Conservation (phyloP, 371 early-diverging fungal species). For the Mortierella polycephala region DNA sequence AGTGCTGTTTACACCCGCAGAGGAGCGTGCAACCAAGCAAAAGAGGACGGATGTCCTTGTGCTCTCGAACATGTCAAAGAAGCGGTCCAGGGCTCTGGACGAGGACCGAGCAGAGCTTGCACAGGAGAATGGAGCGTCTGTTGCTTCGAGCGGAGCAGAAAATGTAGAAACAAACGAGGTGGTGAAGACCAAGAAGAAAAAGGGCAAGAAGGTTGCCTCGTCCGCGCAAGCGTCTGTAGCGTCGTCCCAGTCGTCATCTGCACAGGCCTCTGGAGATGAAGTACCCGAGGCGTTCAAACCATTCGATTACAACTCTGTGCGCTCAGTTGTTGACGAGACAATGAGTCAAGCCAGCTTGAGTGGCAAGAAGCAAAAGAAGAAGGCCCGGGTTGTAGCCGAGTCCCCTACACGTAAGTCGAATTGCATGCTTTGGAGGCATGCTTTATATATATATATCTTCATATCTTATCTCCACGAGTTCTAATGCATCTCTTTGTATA, state of each 20-base stretch:
- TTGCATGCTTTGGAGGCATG: not conserved
- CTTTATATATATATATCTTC: not conserved
- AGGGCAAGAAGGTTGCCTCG: constrained; percentile 24
- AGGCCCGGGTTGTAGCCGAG: constrained; percentile 31
- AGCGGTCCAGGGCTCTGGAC: constrained; percentile 30
- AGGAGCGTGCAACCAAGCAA: constrained; percentile 54
- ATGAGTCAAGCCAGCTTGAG: constrained; percentile 18
- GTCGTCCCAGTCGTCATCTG: constrained; percentile 19
- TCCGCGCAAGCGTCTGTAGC: not conserved
- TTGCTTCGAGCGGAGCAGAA: not conserved
- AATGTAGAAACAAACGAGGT: constrained; percentile 8
- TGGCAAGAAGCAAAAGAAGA: constrained; percentile 37
- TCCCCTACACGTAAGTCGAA: constrained; percentile 28
- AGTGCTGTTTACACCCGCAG: constrained; percentile 40
- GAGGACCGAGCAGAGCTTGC: constrained; percentile 31
- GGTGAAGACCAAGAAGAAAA: constrained; percentile 29
- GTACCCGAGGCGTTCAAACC: constrained; percentile 30
- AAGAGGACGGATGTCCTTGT: constrained; percentile 56
- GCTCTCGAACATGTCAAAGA: constrained; percentile 49
- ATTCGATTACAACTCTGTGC: constrained; percentile 45
- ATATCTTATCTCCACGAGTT: not conserved
- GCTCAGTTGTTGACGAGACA: constrained; percentile 44
- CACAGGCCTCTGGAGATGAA: constrained; percentile 20
- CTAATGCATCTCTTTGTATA: not conserved
- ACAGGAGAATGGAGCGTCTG: constrained; percentile 2